These are phyloP conservation scores for Pythium dissotocum DNA, from an alignment of 352 stramenopile species.

Conservation along the genomic window DNA sequence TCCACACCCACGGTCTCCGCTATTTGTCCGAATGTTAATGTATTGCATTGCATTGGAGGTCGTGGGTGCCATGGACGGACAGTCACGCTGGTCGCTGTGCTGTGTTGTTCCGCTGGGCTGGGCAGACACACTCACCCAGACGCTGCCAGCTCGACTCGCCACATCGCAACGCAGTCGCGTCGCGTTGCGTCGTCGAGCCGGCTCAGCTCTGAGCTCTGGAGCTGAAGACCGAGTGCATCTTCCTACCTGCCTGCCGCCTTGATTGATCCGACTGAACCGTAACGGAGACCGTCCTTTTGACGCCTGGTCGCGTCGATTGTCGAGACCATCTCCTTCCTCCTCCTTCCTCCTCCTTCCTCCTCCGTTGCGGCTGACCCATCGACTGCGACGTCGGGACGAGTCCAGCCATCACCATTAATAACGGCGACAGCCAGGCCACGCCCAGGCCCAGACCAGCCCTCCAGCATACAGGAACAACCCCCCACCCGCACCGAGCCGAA, in stretches of 20 bases:
- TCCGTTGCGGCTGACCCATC: neutral
- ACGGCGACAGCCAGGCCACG: no score
- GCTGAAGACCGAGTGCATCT: no score
- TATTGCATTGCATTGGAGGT: neutral
- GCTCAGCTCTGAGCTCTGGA: neutral
- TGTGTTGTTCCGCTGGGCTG: neutral
- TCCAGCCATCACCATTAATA: no score
- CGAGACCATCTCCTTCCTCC: neutral
- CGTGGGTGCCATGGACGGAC: no score
- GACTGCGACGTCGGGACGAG: neutral
- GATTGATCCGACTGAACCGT: no score
- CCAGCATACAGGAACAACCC: no score
- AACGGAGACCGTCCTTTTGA: no score
- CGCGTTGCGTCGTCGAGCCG: neutral
- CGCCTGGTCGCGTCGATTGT: neutral
- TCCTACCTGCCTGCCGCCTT: no score
- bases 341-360: neutral
- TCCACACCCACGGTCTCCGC: neutral
- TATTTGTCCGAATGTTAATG: neutral
- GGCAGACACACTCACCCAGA: neutral
- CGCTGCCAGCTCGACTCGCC: neutral
- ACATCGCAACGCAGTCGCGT: neutral
- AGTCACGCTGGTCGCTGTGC: neutral
- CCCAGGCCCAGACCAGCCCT: no score
- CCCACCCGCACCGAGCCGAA: no score